Percentiles rank a stretch among this genome's conserved stretches.
Conservation (phyloP, 148 eudicot species). For the Nyssa sinensis region DNA sequence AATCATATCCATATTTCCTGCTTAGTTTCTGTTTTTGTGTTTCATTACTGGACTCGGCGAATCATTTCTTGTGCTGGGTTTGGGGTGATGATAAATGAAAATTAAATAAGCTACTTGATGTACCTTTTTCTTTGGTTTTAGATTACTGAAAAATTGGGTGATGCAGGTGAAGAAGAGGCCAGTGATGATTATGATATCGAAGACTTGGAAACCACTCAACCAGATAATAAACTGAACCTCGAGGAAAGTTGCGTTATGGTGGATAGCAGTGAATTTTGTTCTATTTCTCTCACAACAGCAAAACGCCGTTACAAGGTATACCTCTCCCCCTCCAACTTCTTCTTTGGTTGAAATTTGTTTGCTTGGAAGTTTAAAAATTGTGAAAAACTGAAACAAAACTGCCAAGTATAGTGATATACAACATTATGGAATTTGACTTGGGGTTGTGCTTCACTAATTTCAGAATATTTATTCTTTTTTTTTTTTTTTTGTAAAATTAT, state of each 20-base stretch:
- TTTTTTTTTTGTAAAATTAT: too few relatives aligned
- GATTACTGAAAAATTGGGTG: neutral
- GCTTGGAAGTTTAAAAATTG: too few relatives aligned
- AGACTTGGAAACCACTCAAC: neutral
- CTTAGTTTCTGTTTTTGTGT: neutral
- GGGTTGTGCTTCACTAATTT: too few relatives aligned
- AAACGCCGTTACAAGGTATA: constrained; percentile 4
- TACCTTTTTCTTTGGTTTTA: neutral
- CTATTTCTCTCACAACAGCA: neutral
- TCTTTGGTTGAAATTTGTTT: too few relatives aligned
- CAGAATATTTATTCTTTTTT: too few relatives aligned
- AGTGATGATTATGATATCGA: constrained; percentile 2
- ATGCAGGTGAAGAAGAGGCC: neutral
- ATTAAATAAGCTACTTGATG: neutral
- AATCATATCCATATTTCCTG: neutral
- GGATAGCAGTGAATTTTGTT: neutral
- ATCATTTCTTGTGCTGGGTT: neutral
- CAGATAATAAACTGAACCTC: neutral
- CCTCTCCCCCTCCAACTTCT: neutral
- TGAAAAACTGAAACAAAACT: too few relatives aligned
- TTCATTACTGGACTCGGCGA: neutral
- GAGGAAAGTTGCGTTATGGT: neutral
- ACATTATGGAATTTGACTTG: too few relatives aligned
- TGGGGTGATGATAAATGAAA: too few relatives aligned
- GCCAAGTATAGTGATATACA: too few relatives aligned